Base-by-base conservation (phyloP, 2,329 filamentous ascomycete genomes). In the Mycosphaerelloides madeirae region DNA sequence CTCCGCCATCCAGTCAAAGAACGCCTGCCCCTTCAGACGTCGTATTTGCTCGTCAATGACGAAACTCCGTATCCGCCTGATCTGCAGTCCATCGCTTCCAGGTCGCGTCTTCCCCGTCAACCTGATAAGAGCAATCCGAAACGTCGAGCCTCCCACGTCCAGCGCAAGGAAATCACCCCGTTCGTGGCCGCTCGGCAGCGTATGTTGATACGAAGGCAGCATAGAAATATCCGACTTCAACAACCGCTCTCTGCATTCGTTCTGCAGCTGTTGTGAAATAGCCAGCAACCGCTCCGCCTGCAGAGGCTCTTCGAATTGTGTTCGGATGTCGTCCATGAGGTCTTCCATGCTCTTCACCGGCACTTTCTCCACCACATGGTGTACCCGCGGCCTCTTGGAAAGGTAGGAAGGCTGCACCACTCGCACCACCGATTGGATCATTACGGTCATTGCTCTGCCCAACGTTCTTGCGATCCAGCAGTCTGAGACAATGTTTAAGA, bases 1-100 rank as follows among this genome's bases (percentile, higher is more conserved):
- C 37, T 69, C 69, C 5, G 79, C 80, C 74, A 84, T 81, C 80
- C 80, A 84, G 58, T 81, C 78, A 58, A 83, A 84, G 61, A 84
- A 83, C 1, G 69, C 66, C 18, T 69, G 70, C 2, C 79, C 80
- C 44, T 72, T 67, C 47, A 83, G 63, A 35, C 70, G 63, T 40
- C 78, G 76, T 38, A 81, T 73, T 12, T 64, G 58, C 48, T 78
- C 73, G 56, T 80, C 76, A 50, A 84, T 83, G 38, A 67, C 67
- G 53, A 73, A 77, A 34, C 71, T 74, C 29, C 71, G 68, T 63
- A 79, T 77, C 45, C 69, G 69, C 41, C 76, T 64, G 43, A 82
- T 79, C 46, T 71, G 69, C 71, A 83, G 74, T 49, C 68, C 65
- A 50, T 61, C 55, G 36, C 54, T 52, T 5, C 62, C 58, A 37